Percentiles rank a stretch among this genome's conserved stretches.
phyloP scores from a whole-genome alignment of 495 filamentous ascomycete genomes.

The Tuber aestivum region DNA sequence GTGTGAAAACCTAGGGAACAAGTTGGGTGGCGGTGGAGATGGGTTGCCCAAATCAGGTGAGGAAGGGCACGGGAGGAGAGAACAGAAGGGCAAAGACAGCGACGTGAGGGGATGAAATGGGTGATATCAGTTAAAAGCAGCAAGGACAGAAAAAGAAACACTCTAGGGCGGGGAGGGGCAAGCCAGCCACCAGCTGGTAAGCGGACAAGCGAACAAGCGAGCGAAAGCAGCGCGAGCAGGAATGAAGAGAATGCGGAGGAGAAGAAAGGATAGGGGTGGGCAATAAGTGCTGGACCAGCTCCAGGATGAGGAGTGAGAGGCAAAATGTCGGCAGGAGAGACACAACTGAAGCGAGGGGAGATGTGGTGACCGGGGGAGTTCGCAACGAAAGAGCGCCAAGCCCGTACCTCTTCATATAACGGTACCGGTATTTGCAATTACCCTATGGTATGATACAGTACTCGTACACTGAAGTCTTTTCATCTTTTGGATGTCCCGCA shows the following conservation, averaged over 20 bases:
- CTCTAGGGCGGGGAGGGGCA: background rate
- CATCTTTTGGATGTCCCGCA: background rate
- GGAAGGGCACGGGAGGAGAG: background rate
- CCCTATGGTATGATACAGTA: too few species aligned
- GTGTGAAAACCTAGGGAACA: background rate
- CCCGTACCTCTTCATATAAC: background rate
- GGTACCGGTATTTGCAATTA: background rate
- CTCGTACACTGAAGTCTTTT: background rate
- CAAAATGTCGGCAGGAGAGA: background rate
- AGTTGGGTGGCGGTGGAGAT: conserved; percentile 8
- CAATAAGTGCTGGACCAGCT: background rate
- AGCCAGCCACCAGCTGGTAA: background rate
- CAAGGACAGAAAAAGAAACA: conserved; percentile 6
- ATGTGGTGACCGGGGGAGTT: background rate
- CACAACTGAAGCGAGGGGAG: background rate
- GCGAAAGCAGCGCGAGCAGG: background rate
- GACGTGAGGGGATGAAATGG: background rate
- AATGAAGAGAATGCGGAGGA: background rate
- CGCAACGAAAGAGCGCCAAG: background rate
- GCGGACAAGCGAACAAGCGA: background rate
- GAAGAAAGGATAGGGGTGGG: background rate
- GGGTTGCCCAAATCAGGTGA: conserved; percentile 20
- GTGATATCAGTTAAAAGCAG: background rate
- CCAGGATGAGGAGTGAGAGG: background rate
- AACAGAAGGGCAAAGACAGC: background rate